Evolutionary conservation across 352 stramenopile genomes (phyloP).

Genomic region (Phytophthora ohioensis): DNA sequence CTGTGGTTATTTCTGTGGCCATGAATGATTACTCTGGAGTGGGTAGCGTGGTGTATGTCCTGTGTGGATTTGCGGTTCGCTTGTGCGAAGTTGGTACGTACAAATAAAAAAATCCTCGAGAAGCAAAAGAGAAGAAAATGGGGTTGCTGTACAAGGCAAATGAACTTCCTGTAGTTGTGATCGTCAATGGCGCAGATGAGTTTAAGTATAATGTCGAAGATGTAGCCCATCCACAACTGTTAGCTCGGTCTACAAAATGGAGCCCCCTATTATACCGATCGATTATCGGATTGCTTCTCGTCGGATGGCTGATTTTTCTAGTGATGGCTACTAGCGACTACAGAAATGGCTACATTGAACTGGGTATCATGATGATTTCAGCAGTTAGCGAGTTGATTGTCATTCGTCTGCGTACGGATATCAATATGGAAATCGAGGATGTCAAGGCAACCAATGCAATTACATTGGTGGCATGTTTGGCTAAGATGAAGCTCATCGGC

Average conservation of each 20-base stretch:
- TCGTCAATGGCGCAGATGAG: background rate
- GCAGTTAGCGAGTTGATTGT: background rate
- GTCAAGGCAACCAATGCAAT: background rate
- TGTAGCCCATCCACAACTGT: background rate
- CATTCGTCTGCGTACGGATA: background rate
- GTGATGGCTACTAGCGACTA: background rate
- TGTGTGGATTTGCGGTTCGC: background rate
- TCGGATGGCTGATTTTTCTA: background rate
- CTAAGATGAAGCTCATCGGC: background rate
- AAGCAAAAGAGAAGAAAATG: too few relatives aligned
- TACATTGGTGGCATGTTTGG: background rate
- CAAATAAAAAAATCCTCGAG: too few relatives aligned
- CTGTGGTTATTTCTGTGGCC: background rate
- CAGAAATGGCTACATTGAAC: constrained; percentile 1
- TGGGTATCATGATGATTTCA: background rate
- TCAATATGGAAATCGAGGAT: background rate
- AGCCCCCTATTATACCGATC: background rate
- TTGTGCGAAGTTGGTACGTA: too few relatives aligned
- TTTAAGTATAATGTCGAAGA: background rate
- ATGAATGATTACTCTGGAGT: background rate
- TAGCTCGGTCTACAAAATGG: background rate
- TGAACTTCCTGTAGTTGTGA: too few relatives aligned
- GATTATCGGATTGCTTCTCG: background rate
- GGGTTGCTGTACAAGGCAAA: too few relatives aligned
- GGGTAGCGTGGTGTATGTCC: background rate